phyloP scores from a whole-genome alignment of 371 early-diverging fungal species.

The Fennellomyces sp. region DNA sequence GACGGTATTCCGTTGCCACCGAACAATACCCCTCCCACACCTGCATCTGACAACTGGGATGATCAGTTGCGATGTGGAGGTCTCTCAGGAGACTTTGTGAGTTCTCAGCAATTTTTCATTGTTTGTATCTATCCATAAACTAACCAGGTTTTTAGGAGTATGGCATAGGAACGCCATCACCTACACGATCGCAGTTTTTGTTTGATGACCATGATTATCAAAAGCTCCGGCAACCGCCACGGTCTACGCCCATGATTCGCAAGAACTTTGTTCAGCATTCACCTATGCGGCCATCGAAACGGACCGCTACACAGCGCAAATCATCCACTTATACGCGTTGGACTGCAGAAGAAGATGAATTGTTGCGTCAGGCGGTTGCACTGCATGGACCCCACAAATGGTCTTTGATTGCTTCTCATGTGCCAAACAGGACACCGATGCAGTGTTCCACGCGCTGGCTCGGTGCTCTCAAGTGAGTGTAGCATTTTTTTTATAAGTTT shows the following conservation, averaged over 20 bases:
- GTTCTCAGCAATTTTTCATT: too few relatives aligned
- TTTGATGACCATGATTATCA: slow-evolving; percentile 6
- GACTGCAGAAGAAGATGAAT: slow-evolving; percentile 52
- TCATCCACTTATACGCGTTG: slow-evolving; percentile 53
- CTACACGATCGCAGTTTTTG: slow-evolving; percentile 7
- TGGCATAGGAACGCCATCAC: slow-evolving; percentile 11
- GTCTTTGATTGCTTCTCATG: slow-evolving; percentile 64
- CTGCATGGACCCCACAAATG: slow-evolving; percentile 63
- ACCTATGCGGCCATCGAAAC: slow-evolving; percentile 29
- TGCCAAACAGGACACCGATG: slow-evolving; percentile 68
- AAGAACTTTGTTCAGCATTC: slow-evolving; percentile 23
- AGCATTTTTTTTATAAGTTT: neutral
- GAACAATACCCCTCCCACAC: neutral
- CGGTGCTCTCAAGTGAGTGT: slow-evolving; percentile 59
- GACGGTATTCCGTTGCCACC: slow-evolving; percentile 2
- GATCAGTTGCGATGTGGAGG: slow-evolving; percentile 3
- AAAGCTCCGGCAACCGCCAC: slow-evolving; percentile 15
- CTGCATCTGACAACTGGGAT: neutral
- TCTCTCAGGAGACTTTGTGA: neutral
- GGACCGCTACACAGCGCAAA: slow-evolving; percentile 24
- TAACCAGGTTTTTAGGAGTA: neutral
- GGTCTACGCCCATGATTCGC: slow-evolving; percentile 20
- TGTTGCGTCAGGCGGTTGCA: slow-evolving; percentile 45
- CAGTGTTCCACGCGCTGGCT: slow-evolving; percentile 74
- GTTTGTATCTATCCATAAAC: too few relatives aligned